Percentiles rank a stretch among this genome's conserved stretches.
These are phyloP conservation scores for Macadamia integrifolia DNA, from an alignment of 164 flowering plant species.

Conservation along the genomic window DNA sequence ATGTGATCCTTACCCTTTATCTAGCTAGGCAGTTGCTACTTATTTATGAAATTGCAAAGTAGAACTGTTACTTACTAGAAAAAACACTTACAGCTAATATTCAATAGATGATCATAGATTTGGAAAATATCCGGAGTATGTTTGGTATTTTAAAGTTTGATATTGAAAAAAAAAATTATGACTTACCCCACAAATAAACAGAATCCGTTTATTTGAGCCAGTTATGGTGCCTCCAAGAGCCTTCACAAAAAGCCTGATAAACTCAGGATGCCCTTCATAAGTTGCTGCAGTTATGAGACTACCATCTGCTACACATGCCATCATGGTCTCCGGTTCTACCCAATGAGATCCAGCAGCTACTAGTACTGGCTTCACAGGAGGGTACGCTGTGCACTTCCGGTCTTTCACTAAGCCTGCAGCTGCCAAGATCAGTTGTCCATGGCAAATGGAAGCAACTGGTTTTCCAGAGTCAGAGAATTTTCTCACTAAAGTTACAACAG, in stretches of 20 bases:
- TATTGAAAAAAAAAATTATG: neutral
- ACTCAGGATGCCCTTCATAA: slow-evolving; percentile 79
- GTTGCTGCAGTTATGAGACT: slow-evolving; percentile 74
- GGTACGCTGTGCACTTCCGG: slow-evolving; percentile 69
- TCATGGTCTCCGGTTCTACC: slow-evolving; percentile 66
- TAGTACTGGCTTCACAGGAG: slow-evolving; percentile 59
- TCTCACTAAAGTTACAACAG: slow-evolving; percentile 52
- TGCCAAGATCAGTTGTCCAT: slow-evolving; percentile 89
- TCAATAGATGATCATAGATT: neutral
- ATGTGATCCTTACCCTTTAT: too few relatives aligned
- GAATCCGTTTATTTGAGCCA: slow-evolving; percentile 58
- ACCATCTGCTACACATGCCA: slow-evolving; percentile 63
- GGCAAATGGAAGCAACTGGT: slow-evolving; percentile 85
- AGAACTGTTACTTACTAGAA: too few relatives aligned
- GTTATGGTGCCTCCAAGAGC: slow-evolving; percentile 75
- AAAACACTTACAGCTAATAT: neutral
- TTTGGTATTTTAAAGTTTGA: neutral
- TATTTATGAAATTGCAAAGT: too few relatives aligned
- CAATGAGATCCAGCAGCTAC: slow-evolving; percentile 80
- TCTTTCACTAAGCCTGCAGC: slow-evolving; percentile 76
- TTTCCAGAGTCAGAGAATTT: slow-evolving; percentile 50
- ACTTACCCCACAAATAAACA: slow-evolving; percentile 97
- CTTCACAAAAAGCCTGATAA: slow-evolving; percentile 60
- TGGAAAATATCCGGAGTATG: neutral
- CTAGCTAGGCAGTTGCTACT: too few relatives aligned